phyloP scores from a whole-genome alignment of 2,329 filamentous ascomycete genomes.

The Trichoderma cornu-damae region DNA sequence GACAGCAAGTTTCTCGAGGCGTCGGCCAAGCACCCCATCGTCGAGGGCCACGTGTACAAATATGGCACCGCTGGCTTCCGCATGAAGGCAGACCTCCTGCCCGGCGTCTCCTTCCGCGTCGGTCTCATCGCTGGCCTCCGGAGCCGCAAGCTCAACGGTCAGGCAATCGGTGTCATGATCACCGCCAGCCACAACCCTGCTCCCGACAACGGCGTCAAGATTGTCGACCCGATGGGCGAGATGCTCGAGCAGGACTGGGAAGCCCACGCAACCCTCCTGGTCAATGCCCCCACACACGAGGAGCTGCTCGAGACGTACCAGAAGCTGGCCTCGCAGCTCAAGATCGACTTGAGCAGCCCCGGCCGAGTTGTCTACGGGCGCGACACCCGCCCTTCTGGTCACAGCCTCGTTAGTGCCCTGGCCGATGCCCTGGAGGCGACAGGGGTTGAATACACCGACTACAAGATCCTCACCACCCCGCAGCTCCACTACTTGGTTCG shows the following conservation, averaged over 20 bases:
- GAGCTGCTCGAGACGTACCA: conserved; percentile 72
- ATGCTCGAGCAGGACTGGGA: conserved; percentile 98
- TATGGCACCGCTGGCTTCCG: conserved; percentile 65
- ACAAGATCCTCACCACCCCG: conserved; percentile 90
- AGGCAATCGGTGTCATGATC: conserved; percentile 95
- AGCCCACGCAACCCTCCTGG: conserved; percentile 76
- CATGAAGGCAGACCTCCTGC: conserved; percentile 72
- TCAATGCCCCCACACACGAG: conserved; percentile 74
- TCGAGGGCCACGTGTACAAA: conserved; percentile 51
- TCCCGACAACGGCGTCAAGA: conserved; percentile 86
- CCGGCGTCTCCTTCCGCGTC: conserved; percentile 88
- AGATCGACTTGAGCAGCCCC: conserved; percentile 64
- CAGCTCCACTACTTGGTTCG: conserved; percentile 95
- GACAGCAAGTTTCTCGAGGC: conserved; percentile 51
- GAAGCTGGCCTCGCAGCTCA: conserved; percentile 67
- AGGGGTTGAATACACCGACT: conserved; percentile 71
- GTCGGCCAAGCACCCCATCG: conserved; percentile 58
- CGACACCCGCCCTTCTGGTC: conserved; percentile 89
- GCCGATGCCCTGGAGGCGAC: conserved; percentile 74
- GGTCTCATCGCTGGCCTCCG: conserved; percentile 83
- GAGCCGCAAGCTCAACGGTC: conserved; percentile 81
- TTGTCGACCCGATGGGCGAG: conserved; percentile 95
- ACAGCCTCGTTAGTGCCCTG: conserved; percentile 73
- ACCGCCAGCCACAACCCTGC: conserved; percentile 91
- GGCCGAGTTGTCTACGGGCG: conserved; percentile 84